Conservation (phyloP, 257 asterid genomes). For the Paraleonurus japonicus region DNA sequence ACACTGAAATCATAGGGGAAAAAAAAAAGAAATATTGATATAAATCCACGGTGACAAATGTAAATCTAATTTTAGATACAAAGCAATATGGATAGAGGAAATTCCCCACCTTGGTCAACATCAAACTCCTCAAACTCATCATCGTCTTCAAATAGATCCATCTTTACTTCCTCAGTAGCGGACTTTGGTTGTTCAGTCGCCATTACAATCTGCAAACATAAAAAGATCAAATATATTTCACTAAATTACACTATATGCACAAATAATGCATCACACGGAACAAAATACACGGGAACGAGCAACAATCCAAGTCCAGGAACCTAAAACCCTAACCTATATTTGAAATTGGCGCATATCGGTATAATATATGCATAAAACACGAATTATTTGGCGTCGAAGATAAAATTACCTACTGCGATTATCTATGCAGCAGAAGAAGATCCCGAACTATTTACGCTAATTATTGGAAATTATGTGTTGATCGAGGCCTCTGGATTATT, state of each 20-base stretch:
- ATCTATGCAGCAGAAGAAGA: background rate
- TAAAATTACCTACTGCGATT: slow-evolving; percentile 15
- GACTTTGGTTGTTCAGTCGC: slow-evolving; percentile 66
- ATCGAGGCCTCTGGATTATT: background rate
- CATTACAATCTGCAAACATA: slow-evolving; percentile 36
- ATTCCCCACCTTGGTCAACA: slow-evolving; percentile 52
- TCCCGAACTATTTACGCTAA: background rate
- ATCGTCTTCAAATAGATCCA: slow-evolving; percentile 79
- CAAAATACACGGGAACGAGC: background rate
- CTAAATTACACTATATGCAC: background rate
- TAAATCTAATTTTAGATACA: background rate
- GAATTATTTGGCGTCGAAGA: background rate
- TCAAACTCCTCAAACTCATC: slow-evolving; percentile 86
- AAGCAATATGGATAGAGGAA: slow-evolving; percentile 1
- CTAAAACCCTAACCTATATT: slow-evolving; percentile 20
- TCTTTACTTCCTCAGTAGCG: slow-evolving; percentile 58
- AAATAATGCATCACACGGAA: background rate
- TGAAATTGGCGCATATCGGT: background rate
- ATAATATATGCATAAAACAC: background rate
- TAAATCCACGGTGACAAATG: background rate
- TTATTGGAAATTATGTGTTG: background rate
- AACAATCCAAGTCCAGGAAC: background rate
- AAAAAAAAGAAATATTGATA: background rate
- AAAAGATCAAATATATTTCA: background rate
- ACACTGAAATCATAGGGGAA: background rate